Base-by-base conservation (phyloP, 768 basidiomycete genomes). In the Gelatoporia subvermispora region DNA sequence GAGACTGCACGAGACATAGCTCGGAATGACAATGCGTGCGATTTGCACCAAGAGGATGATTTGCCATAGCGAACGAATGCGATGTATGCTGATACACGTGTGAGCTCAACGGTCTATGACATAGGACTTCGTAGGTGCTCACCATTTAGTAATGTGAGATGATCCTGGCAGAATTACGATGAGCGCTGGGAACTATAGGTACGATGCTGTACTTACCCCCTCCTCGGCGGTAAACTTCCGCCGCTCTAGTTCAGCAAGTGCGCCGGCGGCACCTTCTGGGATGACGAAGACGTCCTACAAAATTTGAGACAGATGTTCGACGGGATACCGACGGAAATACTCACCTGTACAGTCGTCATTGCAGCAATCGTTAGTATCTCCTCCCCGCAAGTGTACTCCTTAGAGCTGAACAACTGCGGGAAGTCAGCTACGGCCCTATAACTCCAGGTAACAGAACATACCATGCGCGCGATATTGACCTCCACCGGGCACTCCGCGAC, bases 161-260 rank as follows among this genome's bases (percentile, higher is more conserved):
- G 96, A 62, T 99, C 96, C 93, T 95, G 57, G 3, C 49, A 49
- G 43, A 31, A 42, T 51, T 43, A 38, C 20, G 45, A 44, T 41
- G 25, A 47, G 31, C 24, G n/a, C 9, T 28, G 37, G 20, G n/a
- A n/a, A n/a, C 42, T 38, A 43, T 38, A 28, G 50, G 7, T 21
- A 45, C 13, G 17, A 24, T 34, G 17, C 8, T 11, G 21, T 13
- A 47, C 78, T 60, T 51, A 93, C 93, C 60, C 96, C 96, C 79
- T 99, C 96, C 67, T 98, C 94, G 0, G 94, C 93, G 0, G 93
- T 98, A 59, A 98, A 98, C 64, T 98, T 98, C 49, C 96, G 72
- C 43, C 93, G 76, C 65, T 98, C 94, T 13, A 98, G 71, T 65
- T 98, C 95, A 3, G 88, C 93, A 25, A 92, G 64, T 1, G 92